Conservation (phyloP, 1,284 basidiomycete genomes). For the Puccinia brachypodii region DNA sequence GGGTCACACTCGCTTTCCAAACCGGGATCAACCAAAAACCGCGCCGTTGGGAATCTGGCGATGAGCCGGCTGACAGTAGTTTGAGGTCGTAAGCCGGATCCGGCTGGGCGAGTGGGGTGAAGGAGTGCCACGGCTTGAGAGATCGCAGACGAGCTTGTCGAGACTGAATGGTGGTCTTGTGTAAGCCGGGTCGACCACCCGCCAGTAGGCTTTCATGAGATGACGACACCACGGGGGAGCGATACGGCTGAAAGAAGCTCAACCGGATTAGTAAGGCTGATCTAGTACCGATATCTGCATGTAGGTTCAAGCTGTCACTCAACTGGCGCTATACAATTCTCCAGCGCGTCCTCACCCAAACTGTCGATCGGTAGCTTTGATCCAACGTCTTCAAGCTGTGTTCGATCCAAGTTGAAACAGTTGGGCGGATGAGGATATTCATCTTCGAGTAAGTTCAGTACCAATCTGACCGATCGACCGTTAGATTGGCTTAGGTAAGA, state of each 20-base stretch:
- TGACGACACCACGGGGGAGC: background rate
- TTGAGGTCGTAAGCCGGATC: constrained; percentile 24
- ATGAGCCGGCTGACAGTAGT: background rate
- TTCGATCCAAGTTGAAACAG: background rate
- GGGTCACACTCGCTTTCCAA: background rate
- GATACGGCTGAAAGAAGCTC: background rate
- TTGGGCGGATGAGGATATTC: background rate
- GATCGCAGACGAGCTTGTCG: background rate
- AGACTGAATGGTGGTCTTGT: background rate
- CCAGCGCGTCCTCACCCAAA: constrained; percentile 5
- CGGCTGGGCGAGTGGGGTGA: background rate
- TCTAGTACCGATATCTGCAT: too few species aligned
- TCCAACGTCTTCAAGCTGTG: background rate
- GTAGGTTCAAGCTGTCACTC: background rate
- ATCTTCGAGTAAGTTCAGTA: background rate
- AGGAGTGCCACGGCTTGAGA: constrained; percentile 18
- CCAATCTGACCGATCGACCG: background rate
- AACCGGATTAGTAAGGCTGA: background rate
- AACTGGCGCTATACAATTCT: constrained; percentile 20
- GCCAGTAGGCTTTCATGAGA: background rate
- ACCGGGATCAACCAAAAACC: constrained; percentile 45
- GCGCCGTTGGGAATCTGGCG: constrained; percentile 4
- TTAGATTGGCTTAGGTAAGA: background rate
- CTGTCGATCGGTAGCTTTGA: background rate
- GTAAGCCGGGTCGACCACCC: background rate